Evolutionary conservation across 306 rosid species (phyloP).

Genomic region (Vigna mungo): DNA sequence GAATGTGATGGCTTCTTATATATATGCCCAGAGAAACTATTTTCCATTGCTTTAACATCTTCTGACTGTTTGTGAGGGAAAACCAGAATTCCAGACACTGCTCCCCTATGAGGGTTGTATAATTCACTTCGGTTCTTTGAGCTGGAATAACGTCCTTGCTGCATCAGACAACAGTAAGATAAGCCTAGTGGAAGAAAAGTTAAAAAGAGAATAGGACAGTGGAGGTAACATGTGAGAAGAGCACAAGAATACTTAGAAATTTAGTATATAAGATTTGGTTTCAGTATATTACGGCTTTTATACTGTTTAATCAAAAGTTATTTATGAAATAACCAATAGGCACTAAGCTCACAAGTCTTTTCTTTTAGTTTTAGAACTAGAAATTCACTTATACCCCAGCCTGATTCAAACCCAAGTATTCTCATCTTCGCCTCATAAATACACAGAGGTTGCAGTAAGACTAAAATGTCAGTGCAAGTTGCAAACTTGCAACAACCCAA

Average conservation of each 20-base stretch:
- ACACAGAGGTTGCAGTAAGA: not conserved
- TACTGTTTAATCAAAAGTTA: not conserved
- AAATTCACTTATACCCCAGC: not conserved
- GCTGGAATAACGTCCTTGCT: slow-evolving; percentile 64
- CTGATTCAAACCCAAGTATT: not conserved
- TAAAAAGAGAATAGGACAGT: not conserved
- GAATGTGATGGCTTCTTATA: slow-evolving; percentile 70
- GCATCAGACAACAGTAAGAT: slow-evolving; percentile 42
- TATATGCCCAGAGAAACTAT: slow-evolving; percentile 44
- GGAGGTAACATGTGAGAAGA: slow-evolving; percentile 14
- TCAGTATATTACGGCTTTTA: too few relatives aligned
- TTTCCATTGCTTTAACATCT: slow-evolving; percentile 54
- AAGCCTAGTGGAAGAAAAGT: slow-evolving; percentile 29
- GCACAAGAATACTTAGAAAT: not conserved
- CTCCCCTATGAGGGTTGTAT: slow-evolving; percentile 52
- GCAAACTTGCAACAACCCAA: not conserved
- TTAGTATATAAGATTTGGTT: not conserved
- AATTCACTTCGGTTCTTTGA: slow-evolving; percentile 59
- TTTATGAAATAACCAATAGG: slow-evolving; percentile 7
- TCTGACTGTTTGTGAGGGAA: slow-evolving; percentile 61
- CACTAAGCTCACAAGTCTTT: not conserved
- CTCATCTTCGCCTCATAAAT: not conserved
- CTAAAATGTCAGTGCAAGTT: not conserved
- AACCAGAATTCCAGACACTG: slow-evolving; percentile 67
- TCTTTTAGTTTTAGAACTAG: not conserved